Evolutionary conservation across 1,284 basidiomycete genomes (phyloP).

Genomic region (Cryptococcus sp.): DNA sequence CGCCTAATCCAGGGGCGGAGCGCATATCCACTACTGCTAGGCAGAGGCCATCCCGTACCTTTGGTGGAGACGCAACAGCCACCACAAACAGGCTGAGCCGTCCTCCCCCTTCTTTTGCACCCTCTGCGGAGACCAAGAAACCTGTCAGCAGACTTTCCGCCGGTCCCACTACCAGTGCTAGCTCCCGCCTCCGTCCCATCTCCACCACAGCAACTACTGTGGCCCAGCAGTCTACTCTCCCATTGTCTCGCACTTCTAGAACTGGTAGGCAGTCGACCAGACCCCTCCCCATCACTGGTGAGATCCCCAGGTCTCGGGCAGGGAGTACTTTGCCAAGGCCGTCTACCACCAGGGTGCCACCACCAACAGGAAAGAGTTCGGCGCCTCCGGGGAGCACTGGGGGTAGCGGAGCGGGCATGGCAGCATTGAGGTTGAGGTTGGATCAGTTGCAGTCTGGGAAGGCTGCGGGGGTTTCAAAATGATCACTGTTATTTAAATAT

Average conservation of each 20-base stretch:
- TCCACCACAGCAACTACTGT: constrained; percentile 21
- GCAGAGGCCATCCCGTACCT: constrained; percentile 6
- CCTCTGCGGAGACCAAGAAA: no score
- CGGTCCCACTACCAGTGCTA: background rate
- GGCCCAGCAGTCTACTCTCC: background rate
- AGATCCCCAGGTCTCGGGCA: background rate
- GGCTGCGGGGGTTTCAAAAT: background rate
- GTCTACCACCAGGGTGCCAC: constrained; percentile 2
- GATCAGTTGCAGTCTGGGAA: constrained; percentile 28
- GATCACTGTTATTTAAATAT: no score
- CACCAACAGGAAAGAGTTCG: constrained; percentile 2
- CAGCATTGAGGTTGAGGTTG: constrained; percentile 23
- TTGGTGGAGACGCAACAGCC: constrained; percentile 13
- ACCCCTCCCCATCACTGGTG: constrained; percentile 1
- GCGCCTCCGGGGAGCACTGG: constrained; percentile 6
- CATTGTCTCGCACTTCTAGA: background rate
- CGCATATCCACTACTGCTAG: constrained; percentile 1
- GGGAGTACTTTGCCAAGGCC: constrained; percentile 7
- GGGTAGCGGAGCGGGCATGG: constrained; percentile 9
- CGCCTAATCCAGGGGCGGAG: background rate
- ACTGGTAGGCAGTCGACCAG: background rate
- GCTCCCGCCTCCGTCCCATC: constrained; percentile 9
- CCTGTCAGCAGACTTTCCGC: background rate
- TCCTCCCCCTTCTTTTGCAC: no score
- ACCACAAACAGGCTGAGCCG: constrained; percentile 5